Conservation (phyloP, 441 rosid species). For the Corymbia calophylla region DNA sequence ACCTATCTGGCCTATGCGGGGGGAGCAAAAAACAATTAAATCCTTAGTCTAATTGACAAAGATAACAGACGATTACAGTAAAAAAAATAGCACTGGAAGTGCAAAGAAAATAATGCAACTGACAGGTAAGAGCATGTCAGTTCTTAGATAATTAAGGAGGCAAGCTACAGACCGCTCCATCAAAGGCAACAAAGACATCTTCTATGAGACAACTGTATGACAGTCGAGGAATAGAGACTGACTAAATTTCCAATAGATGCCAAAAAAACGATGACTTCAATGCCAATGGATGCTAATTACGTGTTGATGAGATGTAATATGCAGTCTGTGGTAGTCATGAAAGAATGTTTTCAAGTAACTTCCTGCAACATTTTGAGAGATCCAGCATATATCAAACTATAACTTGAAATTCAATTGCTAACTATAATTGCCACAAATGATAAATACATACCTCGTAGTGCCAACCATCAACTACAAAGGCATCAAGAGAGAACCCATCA, state of each 20-base stretch:
- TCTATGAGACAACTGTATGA: neutral
- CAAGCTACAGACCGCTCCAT: neutral
- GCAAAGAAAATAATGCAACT: neutral
- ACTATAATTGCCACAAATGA: neutral
- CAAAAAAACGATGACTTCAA: neutral
- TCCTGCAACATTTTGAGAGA: neutral
- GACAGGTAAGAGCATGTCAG: neutral
- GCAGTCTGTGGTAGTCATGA: neutral
- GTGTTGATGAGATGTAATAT: neutral
- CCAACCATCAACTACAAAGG: conserved; percentile 98
- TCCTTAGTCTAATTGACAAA: neutral
- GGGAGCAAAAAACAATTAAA: neutral
- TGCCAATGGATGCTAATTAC: neutral
- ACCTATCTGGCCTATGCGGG: neutral
- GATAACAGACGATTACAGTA: neutral
- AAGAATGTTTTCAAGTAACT: neutral
- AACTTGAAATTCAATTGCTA: neutral
- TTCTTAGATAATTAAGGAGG: neutral
- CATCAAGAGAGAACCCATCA: conserved; percentile 89
- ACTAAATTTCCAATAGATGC: neutral
- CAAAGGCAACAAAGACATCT: neutral
- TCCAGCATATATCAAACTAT: neutral
- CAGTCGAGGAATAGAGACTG: neutral
- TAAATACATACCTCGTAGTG: conserved; percentile 53
- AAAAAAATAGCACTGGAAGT: neutral